phyloP scores from a whole-genome alignment of 2,329 filamentous ascomycete genomes.

The Calonectria multiphialidica region DNA sequence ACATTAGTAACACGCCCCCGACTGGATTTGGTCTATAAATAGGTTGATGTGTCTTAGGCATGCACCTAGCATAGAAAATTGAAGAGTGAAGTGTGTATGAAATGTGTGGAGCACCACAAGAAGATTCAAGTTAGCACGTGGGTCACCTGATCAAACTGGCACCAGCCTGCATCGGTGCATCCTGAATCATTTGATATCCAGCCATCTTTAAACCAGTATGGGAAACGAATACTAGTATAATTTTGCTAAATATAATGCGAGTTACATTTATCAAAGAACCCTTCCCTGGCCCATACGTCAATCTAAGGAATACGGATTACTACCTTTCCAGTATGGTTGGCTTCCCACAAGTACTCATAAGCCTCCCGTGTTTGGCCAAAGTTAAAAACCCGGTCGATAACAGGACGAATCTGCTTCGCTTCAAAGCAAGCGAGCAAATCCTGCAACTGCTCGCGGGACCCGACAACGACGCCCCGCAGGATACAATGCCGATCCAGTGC shows the following conservation, averaged over 20 bases:
- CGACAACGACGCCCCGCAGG: constrained; percentile 27
- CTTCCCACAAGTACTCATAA: constrained; percentile 19
- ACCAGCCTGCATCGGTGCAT: no score
- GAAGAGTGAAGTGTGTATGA: background rate
- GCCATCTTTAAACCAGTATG: no score
- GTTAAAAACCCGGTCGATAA: background rate
- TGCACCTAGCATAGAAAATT: background rate
- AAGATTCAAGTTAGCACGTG: background rate
- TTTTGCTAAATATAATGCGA: background rate
- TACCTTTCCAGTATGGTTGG: constrained; percentile 26
- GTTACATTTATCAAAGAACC: background rate
- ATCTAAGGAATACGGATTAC: constrained; percentile 18
- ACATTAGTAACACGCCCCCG: background rate
- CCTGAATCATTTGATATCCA: no score
- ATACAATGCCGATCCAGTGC: constrained; percentile 23
- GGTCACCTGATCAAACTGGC: background rate
- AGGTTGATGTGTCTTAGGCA: background rate
- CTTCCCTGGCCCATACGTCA: no score
- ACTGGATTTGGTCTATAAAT: background rate
- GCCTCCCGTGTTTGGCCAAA: background rate
- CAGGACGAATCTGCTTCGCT: constrained; percentile 18
- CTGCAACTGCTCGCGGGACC: constrained; percentile 28
- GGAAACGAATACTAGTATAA: no score
- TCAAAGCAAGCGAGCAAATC: constrained; percentile 31
- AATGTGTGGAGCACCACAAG: background rate